Evolutionary conservation across 352 stramenopile species (phyloP).

Genomic region (Phytophthora foliorum): DNA sequence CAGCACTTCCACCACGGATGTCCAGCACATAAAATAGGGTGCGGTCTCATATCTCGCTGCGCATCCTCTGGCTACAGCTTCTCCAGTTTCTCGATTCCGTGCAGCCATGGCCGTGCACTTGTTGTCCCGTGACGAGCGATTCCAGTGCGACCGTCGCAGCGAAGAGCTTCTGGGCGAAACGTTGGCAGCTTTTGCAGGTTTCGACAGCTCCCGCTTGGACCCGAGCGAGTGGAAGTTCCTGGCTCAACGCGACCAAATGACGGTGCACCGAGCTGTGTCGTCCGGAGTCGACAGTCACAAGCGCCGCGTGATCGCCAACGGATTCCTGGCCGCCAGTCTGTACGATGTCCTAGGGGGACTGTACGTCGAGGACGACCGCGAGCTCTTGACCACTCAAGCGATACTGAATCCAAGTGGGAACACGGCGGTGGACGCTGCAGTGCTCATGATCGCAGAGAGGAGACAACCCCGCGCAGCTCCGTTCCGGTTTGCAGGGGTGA

Average conservation of each 20-base stretch:
- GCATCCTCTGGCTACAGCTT: conserved; percentile 20
- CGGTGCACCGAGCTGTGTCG: conserved; percentile 40
- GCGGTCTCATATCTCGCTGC: conserved; percentile 10
- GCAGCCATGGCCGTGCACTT: conserved; percentile 20
- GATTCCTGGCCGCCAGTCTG: conserved; percentile 51
- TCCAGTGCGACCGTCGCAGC: conserved; percentile 50
- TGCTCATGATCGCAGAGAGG: conserved; percentile 51
- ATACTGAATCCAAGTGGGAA: conserved; percentile 41
- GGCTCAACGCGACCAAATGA: conserved; percentile 47
- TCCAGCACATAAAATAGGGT: conserved; percentile 32
- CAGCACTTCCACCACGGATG: neutral
- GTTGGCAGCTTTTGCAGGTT: conserved; percentile 48
- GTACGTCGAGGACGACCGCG: conserved; percentile 51
- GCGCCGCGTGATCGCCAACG: conserved; percentile 47
- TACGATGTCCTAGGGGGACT: conserved; percentile 50
- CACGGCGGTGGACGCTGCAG: conserved; percentile 45
- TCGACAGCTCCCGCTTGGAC: conserved; percentile 48
- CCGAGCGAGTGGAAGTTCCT: conserved; percentile 46
- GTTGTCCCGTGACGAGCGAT: conserved; percentile 49
- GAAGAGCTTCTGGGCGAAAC: conserved; percentile 60
- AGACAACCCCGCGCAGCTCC: conserved; percentile 35
- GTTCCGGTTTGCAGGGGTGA: conserved; percentile 70
- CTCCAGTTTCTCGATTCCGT: neutral
- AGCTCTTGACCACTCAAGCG: conserved; percentile 47
- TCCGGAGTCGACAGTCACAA: conserved; percentile 24